Evolutionary conservation across 768 basidiomycete species (phyloP), one percentile per base, ranked within the genome.

Genomic region (Mycena polygramma): DNA sequence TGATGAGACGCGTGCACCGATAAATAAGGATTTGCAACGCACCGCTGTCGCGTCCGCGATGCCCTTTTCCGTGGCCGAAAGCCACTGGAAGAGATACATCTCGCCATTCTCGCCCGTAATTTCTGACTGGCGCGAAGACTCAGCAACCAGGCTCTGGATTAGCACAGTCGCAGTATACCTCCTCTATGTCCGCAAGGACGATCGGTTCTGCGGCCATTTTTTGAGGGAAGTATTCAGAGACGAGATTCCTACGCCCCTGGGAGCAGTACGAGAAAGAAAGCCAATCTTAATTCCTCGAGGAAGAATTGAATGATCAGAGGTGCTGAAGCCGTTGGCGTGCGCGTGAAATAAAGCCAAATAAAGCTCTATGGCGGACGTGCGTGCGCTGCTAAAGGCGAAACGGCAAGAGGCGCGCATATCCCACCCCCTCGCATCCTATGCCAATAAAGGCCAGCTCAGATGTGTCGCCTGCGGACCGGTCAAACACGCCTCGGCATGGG

Each of bases 401-500:
- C 86, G 94, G 53, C 88, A 93, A 79, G 92, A 94, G 76, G 85
- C 86, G 41, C 90, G 88, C 36, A 86, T 96, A 63, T 82, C 84
- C 36, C 94, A 96, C 75, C 92, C 92, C 2, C 83, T 90, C 51
- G 94, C 94, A 8, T 80, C 90, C 5, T 95, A 96, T 77, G 30
- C 30, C 30, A 88, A 81, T 30, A 81, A 81, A 35, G 92, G 93
- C 54, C 91, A 92, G 75, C 83, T 96, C 36, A 88, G 89, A 66
- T 96, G 94, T 74, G 75, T 83, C 6, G 87, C 89, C 30, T 96
- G 94, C 75, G 84, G 84, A 2, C 86, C 83, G 22, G 85, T 96
- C 66, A 95, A 94, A 75, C 89, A 94, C 75, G 87, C 92, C 4
- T 89, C 92, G 30, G 92, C 92, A n/a, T 96, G 94, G 94, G 90